phyloP scores from a whole-genome alignment of 148 eudicot species.

The Mesembryanthemum crystallinum region DNA sequence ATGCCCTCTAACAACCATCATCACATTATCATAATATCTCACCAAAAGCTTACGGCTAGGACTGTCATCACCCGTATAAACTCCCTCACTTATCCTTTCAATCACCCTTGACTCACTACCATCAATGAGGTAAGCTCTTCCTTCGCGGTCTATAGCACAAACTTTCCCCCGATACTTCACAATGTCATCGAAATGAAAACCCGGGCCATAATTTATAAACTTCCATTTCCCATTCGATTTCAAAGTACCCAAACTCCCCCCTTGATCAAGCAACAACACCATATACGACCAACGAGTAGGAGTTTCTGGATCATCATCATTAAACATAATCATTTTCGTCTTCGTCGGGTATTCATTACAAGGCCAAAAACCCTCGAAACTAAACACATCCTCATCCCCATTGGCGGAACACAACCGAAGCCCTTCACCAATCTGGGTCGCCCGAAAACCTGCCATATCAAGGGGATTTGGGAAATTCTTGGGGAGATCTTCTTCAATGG shows the following conservation, averaged over 20 bases:
- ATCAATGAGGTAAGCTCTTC: neutral
- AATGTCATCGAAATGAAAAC: slow-evolving; percentile 4
- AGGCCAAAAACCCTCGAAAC: neutral
- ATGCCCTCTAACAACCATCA: neutral
- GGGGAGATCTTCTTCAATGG: neutral
- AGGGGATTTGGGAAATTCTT: neutral
- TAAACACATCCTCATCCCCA: neutral
- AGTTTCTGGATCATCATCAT: too few relatives aligned
- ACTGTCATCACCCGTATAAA: neutral
- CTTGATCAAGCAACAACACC: too few relatives aligned
- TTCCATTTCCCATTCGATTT: too few relatives aligned
- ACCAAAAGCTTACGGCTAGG: neutral
- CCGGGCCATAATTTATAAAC: too few relatives aligned
- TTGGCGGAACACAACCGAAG: neutral
- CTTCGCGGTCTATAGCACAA: neutral
- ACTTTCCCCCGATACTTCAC: neutral
- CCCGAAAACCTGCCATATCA: neutral
- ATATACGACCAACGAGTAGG: too few relatives aligned
- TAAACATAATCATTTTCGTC: too few relatives aligned
- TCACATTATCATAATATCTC: neutral
- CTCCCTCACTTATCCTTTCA: too few relatives aligned
- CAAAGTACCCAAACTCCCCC: too few relatives aligned
- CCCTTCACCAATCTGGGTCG: neutral
- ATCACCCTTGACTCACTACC: neutral
- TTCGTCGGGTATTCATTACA: neutral